Evolutionary conservation across 768 basidiomycete species (phyloP), one percentile per base, ranked within the genome.

Genomic region (Pulveroboletus sp.): DNA sequence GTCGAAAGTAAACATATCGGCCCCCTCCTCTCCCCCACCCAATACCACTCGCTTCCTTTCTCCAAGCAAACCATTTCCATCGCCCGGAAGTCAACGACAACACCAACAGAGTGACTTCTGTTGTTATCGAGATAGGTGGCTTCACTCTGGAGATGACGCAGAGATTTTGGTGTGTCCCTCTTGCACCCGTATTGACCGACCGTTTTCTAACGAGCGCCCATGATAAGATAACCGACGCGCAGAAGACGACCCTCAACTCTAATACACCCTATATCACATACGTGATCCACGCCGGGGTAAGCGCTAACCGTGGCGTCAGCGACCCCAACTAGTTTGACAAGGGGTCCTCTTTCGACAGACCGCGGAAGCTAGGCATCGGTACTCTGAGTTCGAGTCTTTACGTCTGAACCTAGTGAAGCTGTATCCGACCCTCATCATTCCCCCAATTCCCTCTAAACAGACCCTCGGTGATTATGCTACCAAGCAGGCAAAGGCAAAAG

Each of bases 381-480:
- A 99, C 69, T 98, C 95, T 3, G 93, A 98, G 67, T 99, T 99
- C 68, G 93, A 97, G 70, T 93, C 92, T 20, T 75, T 99, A 34
- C 84, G 96, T 44, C 77, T 79, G 45, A 87, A 78, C 53, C 80
- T 99, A 41, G 77, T 82, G 43, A 92, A 84, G 62, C 76, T 99
- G 38, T 96, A 99, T 66, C 96, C 96, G 0, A 96, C 94, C 9
- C 73, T 94, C 58, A 98, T 99, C 61, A 86, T 99, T 52, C 95
- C 96, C 3, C 96, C 96, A 36, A 96, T 99, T 45, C 96, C 96
- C 3, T 93, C 90, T 1, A 98, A 99, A 71, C 93, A 98, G 71
- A 87, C 88, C 1, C 76, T 99, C 32, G 83, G 91, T 8, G 96
- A 98, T 61, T 99, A 99, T 74, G 96, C 96, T 2, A 86, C 93